These are phyloP conservation scores for Phaeotremella skinneri DNA, from an alignment of 768 basidiomycete genomes.

Conservation along the genomic window DNA sequence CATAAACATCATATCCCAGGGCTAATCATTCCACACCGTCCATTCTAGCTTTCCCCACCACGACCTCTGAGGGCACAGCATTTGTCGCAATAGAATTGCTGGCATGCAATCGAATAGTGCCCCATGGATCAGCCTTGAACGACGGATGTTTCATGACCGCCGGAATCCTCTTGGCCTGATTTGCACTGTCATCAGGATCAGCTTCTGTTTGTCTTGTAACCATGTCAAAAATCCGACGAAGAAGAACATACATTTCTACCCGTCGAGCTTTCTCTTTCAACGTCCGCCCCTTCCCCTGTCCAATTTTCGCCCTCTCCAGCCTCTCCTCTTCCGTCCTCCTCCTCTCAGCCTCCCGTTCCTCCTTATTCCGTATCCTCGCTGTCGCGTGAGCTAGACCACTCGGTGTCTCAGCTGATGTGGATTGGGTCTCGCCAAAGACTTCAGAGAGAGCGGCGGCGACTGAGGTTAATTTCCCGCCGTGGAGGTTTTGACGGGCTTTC, in stretches of 20 bases:
- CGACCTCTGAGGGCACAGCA: neutral
- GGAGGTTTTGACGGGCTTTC: slow-evolving; percentile 36
- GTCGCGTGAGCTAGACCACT: neutral
- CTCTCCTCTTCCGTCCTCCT: slow-evolving; percentile 13
- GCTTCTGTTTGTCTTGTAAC: neutral
- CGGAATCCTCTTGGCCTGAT: slow-evolving; percentile 31
- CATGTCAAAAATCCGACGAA: neutral
- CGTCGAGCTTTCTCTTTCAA: slow-evolving; percentile 45
- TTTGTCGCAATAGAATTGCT: slow-evolving; percentile 37
- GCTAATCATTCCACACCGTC: neutral
- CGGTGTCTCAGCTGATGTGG: neutral
- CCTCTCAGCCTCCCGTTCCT: slow-evolving; percentile 13
- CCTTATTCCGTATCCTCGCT: slow-evolving; percentile 8
- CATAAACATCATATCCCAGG: neutral
- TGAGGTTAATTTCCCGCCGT: slow-evolving; percentile 31
- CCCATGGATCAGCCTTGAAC: slow-evolving; percentile 48
- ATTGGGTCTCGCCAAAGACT: slow-evolving; percentile 4
- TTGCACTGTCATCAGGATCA: slow-evolving; percentile 16
- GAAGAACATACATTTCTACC: slow-evolving; percentile 44
- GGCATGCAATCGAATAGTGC: slow-evolving; percentile 46
- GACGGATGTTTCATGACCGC: slow-evolving; percentile 43
- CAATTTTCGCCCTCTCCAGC: slow-evolving; percentile 31
- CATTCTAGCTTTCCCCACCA: neutral
- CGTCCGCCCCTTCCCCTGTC: slow-evolving; percentile 44
- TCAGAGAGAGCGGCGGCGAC: slow-evolving; percentile 24